Percentiles rank a stretch among this genome's conserved stretches.
phyloP scores from a whole-genome alignment of 2,329 filamentous ascomycete species.

The Hortaea werneckii region DNA sequence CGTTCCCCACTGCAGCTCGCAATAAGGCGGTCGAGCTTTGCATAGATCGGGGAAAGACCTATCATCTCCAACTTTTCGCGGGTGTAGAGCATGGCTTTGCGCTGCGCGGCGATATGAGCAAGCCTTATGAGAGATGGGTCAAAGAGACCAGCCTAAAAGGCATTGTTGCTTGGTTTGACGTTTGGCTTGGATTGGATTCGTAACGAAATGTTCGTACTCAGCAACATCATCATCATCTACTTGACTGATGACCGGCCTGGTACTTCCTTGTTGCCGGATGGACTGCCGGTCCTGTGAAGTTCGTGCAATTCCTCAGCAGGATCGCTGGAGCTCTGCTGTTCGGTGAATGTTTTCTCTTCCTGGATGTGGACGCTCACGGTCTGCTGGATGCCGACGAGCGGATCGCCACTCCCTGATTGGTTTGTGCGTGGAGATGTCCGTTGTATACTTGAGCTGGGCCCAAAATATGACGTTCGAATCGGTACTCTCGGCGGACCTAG shows the following conservation, averaged over 20 bases:
- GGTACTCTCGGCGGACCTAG: background rate
- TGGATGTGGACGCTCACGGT: background rate
- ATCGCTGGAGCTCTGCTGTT: background rate
- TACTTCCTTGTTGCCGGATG: too few relatives aligned
- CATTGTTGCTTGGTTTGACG: conserved; percentile 15
- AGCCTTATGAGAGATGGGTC: too few relatives aligned
- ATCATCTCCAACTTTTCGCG: conserved; percentile 24
- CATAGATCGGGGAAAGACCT: conserved; percentile 27
- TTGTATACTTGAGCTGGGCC: background rate
- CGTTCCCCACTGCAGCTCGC: conserved; percentile 31
- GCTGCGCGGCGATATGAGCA: conserved; percentile 13
- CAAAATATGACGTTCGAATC: background rate
- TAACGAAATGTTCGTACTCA: background rate
- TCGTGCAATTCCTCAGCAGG: too few relatives aligned
- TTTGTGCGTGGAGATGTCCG: background rate
- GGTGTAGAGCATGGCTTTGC: conserved; percentile 28
- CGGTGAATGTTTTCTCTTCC: background rate
- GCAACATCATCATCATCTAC: too few relatives aligned
- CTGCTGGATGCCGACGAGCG: background rate
- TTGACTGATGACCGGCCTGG: too few relatives aligned
- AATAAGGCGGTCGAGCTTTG: conserved; percentile 36
- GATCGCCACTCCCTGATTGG: background rate
- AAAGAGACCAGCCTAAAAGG: conserved; percentile 23
- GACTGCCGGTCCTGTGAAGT: too few relatives aligned
- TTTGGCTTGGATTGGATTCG: conserved; percentile 4